These are phyloP conservation scores for Coniella lustricola DNA, from an alignment of 2,329 filamentous ascomycete genomes.

Conservation along the genomic window DNA sequence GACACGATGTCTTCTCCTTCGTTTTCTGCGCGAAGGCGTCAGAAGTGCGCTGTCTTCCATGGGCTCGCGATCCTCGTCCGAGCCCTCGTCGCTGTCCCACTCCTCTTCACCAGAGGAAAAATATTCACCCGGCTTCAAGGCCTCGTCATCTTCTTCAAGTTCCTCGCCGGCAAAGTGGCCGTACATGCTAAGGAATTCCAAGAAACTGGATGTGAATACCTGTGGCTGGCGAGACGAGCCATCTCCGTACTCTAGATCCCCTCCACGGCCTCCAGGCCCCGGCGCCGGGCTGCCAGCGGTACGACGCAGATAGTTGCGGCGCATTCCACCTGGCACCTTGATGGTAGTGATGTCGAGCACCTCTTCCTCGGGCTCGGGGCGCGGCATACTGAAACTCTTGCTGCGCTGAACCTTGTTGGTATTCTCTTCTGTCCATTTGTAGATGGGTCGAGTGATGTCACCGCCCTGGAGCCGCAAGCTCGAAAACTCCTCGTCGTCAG, in stretches of 20 bases:
- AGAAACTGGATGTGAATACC: slow-evolving; percentile 83
- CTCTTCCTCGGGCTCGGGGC: slow-evolving; percentile 73
- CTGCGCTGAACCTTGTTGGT: slow-evolving; percentile 68
- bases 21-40: slow-evolving; percentile 64
- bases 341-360: slow-evolving; percentile 82
- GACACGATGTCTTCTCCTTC: slow-evolving; percentile 68
- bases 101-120: slow-evolving; percentile 74
- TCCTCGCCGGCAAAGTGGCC: slow-evolving; percentile 97
- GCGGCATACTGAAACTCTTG: slow-evolving; percentile 75
- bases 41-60: slow-evolving; percentile 83
- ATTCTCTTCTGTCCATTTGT: slow-evolving; percentile 90
- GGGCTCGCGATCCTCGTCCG: slow-evolving; percentile 66
- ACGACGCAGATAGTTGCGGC: slow-evolving; percentile 80
- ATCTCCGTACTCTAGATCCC: slow-evolving; percentile 34
- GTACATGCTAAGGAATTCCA: slow-evolving; percentile 92
- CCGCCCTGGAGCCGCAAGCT: slow-evolving; percentile 89
- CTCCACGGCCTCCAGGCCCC: slow-evolving; percentile 32
- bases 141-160: slow-evolving; percentile 93
- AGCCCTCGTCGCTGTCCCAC: slow-evolving; percentile 46
- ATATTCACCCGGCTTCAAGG: slow-evolving; percentile 79
- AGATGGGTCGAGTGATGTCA: slow-evolving; percentile 90
- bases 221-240: slow-evolving; percentile 43
- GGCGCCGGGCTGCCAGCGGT: slow-evolving; percentile 56
- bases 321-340: slow-evolving; percentile 87
- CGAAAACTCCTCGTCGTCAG: slow-evolving; percentile 77